Evolutionary conservation across 257 asterid genomes (phyloP).

Genomic region (Coffea canephora): DNA sequence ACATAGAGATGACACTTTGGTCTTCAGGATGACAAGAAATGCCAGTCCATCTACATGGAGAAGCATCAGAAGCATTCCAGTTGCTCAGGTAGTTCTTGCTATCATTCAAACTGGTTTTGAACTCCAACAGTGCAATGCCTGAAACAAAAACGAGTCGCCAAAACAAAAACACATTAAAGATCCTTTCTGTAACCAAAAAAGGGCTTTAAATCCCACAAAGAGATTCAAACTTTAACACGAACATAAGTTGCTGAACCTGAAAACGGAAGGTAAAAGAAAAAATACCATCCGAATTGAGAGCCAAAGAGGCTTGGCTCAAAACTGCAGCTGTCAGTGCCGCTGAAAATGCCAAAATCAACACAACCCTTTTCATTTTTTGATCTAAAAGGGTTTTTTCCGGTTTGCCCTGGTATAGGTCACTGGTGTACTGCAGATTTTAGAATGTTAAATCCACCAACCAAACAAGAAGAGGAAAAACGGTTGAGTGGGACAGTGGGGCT

Average conservation of each 20-base stretch:
- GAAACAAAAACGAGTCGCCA: background rate
- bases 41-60: slow-evolving; percentile 92
- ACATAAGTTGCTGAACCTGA: background rate
- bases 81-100: slow-evolving; percentile 59
- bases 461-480: slow-evolving; percentile 17
- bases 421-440: background rate
- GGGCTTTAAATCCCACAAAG: slow-evolving; percentile 3
- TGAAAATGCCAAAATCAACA: slow-evolving; percentile 38
- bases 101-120: slow-evolving; percentile 76
- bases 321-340: slow-evolving; percentile 48
- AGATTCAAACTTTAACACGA: background rate
- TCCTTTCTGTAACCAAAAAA: slow-evolving; percentile 10
- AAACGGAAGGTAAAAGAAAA: background rate
- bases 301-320: slow-evolving; percentile 45
- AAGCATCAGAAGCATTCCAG: slow-evolving; percentile 73
- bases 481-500: slow-evolving; percentile 40
- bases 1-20: slow-evolving; percentile 80
- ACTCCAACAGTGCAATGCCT: slow-evolving; percentile 84
- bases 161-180: slow-evolving; percentile 2
- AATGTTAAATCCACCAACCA: slow-evolving; percentile 27
- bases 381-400: slow-evolving; percentile 3
- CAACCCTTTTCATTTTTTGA: slow-evolving; percentile 51
- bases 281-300: slow-evolving; percentile 86
- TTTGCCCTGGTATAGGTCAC: background rate
- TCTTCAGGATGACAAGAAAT: slow-evolving; percentile 72